Base-by-base conservation (phyloP, 176 grass and related monocot species). In the Hyparrhenia diplandra region DNA sequence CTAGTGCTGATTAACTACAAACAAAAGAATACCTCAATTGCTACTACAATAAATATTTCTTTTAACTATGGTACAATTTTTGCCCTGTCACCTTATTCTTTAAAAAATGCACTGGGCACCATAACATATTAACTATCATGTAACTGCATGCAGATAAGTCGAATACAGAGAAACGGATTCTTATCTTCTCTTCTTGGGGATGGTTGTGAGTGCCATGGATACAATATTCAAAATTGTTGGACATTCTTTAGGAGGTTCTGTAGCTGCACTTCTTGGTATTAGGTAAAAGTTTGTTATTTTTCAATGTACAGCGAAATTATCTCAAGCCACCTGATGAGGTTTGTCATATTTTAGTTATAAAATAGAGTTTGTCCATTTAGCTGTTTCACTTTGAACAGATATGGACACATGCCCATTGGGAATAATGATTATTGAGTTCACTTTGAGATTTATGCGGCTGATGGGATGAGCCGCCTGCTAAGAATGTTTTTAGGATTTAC, bases 211-310 rank as follows among this genome's bases (percentile, higher is more conserved):
- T 97, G 89, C 72, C 78, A 92, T 75, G 92, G 92, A 78, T 97
- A 97, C 84, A 83, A 71, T 82, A 85, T 97, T 76, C 76, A 91
- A 62, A n/a, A 97, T 97, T 70, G 94, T 94, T 71, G 94, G 94
- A 24, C 94, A 97, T 90, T 97, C 94, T 63, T 89, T 97, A 86
- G 94, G 94, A 61, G 94, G 94, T 85, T 76, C 89, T 86, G 89
- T 97, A 82, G 94, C 92, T 69, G 80, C 89, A 81, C 76, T 97
- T 54, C 89, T 97, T 89, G 94, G 94, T 74, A 88, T 97, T 23
- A 79, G 83, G 94, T 94, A n/a, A n/a, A 83, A 87, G 82, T 82
- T 37, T 74, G 11, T 55, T 83, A 23, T 30, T 30, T 41, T 61
- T 46, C n/a, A 72, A 35, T 27, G 5, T 47, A 31, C 32, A 64